Evolutionary conservation across 1,284 basidiomycete species (phyloP), one percentile per base, ranked within the genome.

Genomic region (Cerrena zonata): DNA sequence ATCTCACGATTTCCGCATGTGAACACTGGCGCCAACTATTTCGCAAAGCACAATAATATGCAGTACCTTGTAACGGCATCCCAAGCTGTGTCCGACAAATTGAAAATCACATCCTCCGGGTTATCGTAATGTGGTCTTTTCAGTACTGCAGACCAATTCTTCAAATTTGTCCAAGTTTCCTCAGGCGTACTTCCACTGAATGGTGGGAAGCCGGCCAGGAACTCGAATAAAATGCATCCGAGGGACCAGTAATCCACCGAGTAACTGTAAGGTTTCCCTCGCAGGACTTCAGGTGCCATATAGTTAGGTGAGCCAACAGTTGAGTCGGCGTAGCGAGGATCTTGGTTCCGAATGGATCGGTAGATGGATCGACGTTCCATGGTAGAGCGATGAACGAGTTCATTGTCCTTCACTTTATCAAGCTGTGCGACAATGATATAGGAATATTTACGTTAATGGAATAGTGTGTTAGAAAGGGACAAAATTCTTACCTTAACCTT

Each of bases 291-390:
- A 0, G 89, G 86, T 2, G 89, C 89, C 89, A 91, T 91, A 64
- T 99, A 99, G 71, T 99, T 96, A 0, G 96, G 96, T 2, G 92
- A 95, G 12, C 96, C 96, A 30, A 99, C 96, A 55, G 99, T 92
- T 7, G 94, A 98, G 66, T 99, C 94, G 24, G 96, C 95, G 62
- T 94, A 96, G 26, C 93, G 86, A 10, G 92, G 87, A 59, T 97
- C 93, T 62, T 91, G 87, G 57, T 90, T 85, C 13, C 95, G 82
- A 64, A 98, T 86, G 47, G 90, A 92, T 53, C 91, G 88, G 72
- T 97, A 99, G 58, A 98, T 85, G 11, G 93, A 95, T 48, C 94
- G 87, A 52, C 95, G 82, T 69, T 99, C 96, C 44, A 98, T 78
- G 0, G 96, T 99, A 22, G 91, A 94, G 43, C 96, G 84, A 64